phyloP scores from a whole-genome alignment of 768 basidiomycete genomes.

The Boletus rubroflammeus region DNA sequence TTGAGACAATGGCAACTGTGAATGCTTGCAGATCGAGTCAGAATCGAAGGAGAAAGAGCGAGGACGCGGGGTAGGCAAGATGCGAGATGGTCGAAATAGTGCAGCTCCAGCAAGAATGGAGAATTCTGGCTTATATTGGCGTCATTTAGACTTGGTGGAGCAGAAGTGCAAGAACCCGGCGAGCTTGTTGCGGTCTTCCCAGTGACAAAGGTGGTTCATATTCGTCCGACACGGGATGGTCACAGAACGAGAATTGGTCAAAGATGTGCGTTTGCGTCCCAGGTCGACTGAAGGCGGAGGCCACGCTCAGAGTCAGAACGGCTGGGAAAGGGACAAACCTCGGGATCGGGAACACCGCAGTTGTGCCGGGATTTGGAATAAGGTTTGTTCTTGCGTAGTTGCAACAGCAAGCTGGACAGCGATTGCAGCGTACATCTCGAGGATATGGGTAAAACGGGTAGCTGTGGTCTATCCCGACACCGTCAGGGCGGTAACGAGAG shows the following conservation, averaged over 20 bases:
- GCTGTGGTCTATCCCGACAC: conserved; percentile 98
- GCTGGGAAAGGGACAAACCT: conserved; percentile 40
- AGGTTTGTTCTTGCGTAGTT: conserved; percentile 99
- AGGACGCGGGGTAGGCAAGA: no score
- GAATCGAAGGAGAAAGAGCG: no score
- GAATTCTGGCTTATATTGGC: no score
- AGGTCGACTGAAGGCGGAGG: conserved; percentile 60
- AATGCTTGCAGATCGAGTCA: no score
- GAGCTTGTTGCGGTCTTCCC: no score
- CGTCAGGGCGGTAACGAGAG: conserved; percentile 91
- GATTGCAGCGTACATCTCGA: conserved; percentile 92
- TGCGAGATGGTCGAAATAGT: no score
- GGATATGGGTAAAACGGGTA: conserved; percentile 94
- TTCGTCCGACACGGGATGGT: conserved; percentile 95
- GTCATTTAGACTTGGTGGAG: no score
- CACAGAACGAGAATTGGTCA: conserved; percentile 97
- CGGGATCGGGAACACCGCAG: conserved; percentile 97
- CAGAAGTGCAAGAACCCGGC: no score
- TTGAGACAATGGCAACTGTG: no score
- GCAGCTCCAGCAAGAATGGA: no score
- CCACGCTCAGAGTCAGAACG: background rate
- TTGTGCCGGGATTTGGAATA: conserved; percentile 95
- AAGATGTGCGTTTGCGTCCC: conserved; percentile 91
- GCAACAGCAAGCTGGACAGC: conserved; percentile 96
- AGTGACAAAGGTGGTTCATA: conserved; percentile 86